phyloP scores from a whole-genome alignment of 805 yeast genomes.

The Myxozyma mucilagina region DNA sequence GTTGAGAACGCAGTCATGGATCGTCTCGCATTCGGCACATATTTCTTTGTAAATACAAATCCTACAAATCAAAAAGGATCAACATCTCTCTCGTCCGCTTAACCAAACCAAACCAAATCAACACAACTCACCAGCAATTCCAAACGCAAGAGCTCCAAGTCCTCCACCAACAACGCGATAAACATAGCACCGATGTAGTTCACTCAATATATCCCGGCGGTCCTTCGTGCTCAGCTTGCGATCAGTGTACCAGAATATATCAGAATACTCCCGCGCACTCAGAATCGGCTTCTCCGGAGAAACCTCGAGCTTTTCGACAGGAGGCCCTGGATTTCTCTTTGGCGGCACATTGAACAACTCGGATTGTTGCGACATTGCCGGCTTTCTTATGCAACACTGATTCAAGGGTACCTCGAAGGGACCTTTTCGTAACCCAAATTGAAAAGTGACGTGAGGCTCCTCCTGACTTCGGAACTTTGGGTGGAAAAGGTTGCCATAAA shows the following conservation, averaged over 20 bases:
- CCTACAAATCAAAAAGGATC: neutral
- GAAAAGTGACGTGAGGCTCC: neutral
- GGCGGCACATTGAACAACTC: conserved; percentile 29
- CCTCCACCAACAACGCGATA: conserved; percentile 19
- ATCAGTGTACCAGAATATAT: conserved; percentile 27
- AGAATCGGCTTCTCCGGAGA: conserved; percentile 9
- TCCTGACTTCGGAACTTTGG: no score
- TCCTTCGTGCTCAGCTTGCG: conserved; percentile 16
- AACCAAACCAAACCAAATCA: neutral
- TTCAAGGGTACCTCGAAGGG: neutral
- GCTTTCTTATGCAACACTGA: no score
- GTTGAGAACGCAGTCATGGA: conserved; percentile 17
- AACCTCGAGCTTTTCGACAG: conserved; percentile 12
- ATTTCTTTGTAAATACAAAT: neutral
- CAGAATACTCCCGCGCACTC: conserved; percentile 16
- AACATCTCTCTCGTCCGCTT: no score
- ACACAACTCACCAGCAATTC: conserved; percentile 2
- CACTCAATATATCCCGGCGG: conserved; percentile 19
- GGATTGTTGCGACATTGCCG: conserved; percentile 1
- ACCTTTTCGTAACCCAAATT: no score
- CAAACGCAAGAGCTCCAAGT: conserved; percentile 1
- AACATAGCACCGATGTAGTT: conserved; percentile 9
- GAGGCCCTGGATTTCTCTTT: conserved; percentile 15
- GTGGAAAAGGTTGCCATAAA: no score
- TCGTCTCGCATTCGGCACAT: conserved; percentile 11